These are phyloP conservation scores for Kodamaea neixiangensis DNA, from an alignment of 805 yeast species.

Conservation along the genomic window DNA sequence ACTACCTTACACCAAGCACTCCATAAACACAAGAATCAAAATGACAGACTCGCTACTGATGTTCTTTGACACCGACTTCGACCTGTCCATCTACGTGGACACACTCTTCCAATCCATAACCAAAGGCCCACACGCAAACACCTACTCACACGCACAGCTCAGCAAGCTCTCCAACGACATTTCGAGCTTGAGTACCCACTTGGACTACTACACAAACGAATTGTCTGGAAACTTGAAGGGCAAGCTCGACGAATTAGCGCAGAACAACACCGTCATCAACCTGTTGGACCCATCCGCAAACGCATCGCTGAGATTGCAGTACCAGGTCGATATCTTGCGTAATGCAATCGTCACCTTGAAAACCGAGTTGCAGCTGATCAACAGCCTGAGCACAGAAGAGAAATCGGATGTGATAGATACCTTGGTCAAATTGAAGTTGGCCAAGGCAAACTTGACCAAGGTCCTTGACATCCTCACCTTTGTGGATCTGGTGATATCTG, in stretches of 20 bases:
- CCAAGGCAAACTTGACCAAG: constrained; percentile 46
- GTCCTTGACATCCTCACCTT: constrained; percentile 49
- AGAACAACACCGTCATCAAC: constrained; percentile 20
- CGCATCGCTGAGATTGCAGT: constrained; percentile 59
- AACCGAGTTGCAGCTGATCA: constrained; percentile 21
- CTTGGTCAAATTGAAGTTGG: constrained; percentile 45
- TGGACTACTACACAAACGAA: constrained; percentile 64
- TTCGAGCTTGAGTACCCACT: constrained; percentile 53
- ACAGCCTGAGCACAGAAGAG: constrained; percentile 11
- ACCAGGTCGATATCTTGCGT: constrained; percentile 61
- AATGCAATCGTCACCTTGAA: constrained; percentile 59
- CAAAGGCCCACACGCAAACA: constrained; percentile 17
- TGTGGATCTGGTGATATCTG: constrained; percentile 8
- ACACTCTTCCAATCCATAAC: constrained; percentile 52
- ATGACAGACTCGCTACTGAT: constrained; percentile 47
- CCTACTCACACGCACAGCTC: constrained; percentile 36
- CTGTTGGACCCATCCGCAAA: constrained; percentile 19
- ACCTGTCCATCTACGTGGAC: constrained; percentile 65
- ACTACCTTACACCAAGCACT: background rate
- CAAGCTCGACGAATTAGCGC: constrained; percentile 49
- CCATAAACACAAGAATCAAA: background rate
- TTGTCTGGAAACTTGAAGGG: constrained; percentile 54
- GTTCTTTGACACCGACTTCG: constrained; percentile 69
- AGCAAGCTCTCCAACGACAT: constrained; percentile 49
- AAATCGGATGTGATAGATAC: constrained; percentile 12